Conservation (phyloP, 306 rosid genomes). For the Dryas alaskensis region DNA sequence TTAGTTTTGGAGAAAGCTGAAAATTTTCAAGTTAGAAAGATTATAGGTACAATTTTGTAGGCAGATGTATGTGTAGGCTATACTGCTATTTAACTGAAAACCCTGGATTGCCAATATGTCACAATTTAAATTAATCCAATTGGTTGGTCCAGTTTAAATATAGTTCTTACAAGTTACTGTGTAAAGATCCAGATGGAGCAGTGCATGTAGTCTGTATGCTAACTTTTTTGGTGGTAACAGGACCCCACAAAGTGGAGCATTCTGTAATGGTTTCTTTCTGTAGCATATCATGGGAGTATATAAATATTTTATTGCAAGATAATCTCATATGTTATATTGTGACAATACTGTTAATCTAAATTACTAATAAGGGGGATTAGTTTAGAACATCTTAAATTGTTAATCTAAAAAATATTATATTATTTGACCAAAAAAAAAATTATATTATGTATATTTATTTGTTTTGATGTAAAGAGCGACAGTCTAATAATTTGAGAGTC, state of each 20-base stretch:
- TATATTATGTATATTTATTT: too few relatives aligned
- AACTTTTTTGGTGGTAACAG: not conserved
- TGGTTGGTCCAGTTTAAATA: constrained; percentile 2
- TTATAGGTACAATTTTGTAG: constrained; percentile 27
- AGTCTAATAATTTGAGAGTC: too few relatives aligned
- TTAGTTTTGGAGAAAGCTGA: constrained; percentile 2
- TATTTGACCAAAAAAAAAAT: too few relatives aligned
- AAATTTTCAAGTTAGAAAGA: not conserved
- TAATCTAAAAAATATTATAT: too few relatives aligned
- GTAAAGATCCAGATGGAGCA: not conserved
- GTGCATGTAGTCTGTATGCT: not conserved
- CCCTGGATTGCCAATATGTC: constrained; percentile 6
- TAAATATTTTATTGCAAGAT: too few relatives aligned
- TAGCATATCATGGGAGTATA: not conserved
- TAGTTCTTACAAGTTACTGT: not conserved
- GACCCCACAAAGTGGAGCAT: not conserved
- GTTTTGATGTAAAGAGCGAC: too few relatives aligned
- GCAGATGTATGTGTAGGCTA: constrained; percentile 14
- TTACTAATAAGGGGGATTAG: too few relatives aligned
- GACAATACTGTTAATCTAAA: too few relatives aligned
- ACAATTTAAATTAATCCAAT: not conserved
- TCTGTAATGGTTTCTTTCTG: not conserved
- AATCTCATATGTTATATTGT: too few relatives aligned
- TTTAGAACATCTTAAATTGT: too few relatives aligned
- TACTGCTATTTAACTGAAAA: constrained; percentile 19